Evolutionary conservation across 164 flowering plant species (phyloP), one percentile per base, ranked within the genome.

Genomic region (Vitis amurensis): DNA sequence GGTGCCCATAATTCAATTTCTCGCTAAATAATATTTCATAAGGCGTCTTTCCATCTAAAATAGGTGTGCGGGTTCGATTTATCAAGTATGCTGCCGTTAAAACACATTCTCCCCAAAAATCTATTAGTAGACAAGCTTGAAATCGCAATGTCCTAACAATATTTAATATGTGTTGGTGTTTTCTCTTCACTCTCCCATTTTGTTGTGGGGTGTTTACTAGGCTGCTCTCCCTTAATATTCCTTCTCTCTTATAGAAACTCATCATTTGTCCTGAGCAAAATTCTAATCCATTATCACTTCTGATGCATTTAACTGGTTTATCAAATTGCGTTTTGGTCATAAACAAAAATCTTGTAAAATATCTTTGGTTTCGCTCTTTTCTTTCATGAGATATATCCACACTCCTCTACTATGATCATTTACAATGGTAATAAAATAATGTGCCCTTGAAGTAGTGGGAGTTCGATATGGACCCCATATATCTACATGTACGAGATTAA

Each of bases 91-190:
- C 37, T 0, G 66, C 61, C 2, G 66, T 67, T 4, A 48, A 16
- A 2, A 61, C 47, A 55, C 76, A 67, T 30, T 73, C 71, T 4
- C 53, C 67, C 71, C 67, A 67, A 67, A 67, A 73, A 6, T 50
- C 11, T 1, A 29, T 0, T 15, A 71, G 67, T 13, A 73, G 2
- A 13, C 11, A 2, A 27, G 76, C 30, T 58, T 73, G 67, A 29
- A 67, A 67, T 2, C 1, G 23, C 2, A 73, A 31, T 27, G 76
- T 66, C 3, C 67, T 11, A 12, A 60, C 71, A 7, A 61, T 52
- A 2, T 73, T 15, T 2, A 73, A 61, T 5, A 73, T 11, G 11
- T 73, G 76, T 0, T 31, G 52, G 37, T 67, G 76, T 55, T 61
- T 67, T 4, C 71, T 19, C 23, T 73, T 62, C 2, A 73, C 70